A percentile compares a stretch with the other conserved stretches of the same genome.
Evolutionary conservation across 2,329 filamentous ascomycete genomes (phyloP).

Genomic region (Sodiomyces alkalinus): DNA sequence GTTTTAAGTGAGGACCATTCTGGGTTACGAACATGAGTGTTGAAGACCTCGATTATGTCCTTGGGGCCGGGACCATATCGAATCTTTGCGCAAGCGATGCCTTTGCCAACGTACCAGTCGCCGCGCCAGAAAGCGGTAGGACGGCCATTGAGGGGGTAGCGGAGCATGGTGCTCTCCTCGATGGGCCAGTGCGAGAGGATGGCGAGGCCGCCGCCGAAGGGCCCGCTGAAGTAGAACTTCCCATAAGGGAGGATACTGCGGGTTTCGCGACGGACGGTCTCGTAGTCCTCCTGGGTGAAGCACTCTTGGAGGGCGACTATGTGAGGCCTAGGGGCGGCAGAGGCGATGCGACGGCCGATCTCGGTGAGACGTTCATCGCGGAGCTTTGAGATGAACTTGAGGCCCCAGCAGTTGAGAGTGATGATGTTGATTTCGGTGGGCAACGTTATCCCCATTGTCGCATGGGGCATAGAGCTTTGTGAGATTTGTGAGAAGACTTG

Average conservation of each 20-base stretch:
- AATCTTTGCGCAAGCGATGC: constrained; percentile 71
- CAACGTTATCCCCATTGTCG: too few species aligned
- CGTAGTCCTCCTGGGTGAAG: constrained; percentile 78
- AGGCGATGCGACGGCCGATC: constrained; percentile 68
- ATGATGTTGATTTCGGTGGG: constrained; percentile 58
- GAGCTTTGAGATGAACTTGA: constrained; percentile 70
- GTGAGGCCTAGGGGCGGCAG: constrained; percentile 51
- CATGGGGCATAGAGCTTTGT: too few species aligned
- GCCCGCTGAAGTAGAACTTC: constrained; percentile 84
- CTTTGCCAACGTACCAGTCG: constrained; percentile 95
- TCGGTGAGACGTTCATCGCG: constrained; percentile 65
- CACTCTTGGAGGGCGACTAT: constrained; percentile 94
- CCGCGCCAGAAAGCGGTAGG: constrained; percentile 89
- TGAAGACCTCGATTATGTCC: constrained; percentile 77
- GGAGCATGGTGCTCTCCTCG: constrained; percentile 71
- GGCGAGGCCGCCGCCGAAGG: constrained; percentile 77
- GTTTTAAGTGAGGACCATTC: too few species aligned
- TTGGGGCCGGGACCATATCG: constrained; percentile 47
- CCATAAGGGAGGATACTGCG: constrained; percentile 65
- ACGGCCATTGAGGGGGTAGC: constrained; percentile 81
- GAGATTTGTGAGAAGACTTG: not conserved
- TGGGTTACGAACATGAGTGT: constrained; percentile 66
- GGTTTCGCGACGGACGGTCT: constrained; percentile 59
- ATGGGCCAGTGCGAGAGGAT: constrained; percentile 90
- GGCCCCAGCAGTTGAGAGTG: constrained; percentile 93